Evolutionary conservation across 805 yeast species (phyloP), one percentile per base, ranked within the genome.

Genomic region (Kazachstania viticola): DNA sequence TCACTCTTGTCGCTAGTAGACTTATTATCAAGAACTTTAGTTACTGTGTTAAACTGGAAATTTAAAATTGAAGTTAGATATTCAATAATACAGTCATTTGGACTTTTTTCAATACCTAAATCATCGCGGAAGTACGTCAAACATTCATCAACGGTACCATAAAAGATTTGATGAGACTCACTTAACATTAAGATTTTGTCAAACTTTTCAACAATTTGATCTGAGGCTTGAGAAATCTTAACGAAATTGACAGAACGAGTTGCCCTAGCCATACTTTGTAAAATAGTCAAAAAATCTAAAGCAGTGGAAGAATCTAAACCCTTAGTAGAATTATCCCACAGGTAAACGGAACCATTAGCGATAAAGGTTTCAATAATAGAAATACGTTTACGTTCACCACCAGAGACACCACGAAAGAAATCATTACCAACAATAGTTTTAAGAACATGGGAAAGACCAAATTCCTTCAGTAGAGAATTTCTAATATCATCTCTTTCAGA

Each of bases 321-420:
- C 46, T 69, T 62, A 17, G 71, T 65, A n/a, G 71, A 62, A 34
- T 65, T 66, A 51, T 66, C 73, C 73, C 73, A 68, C 41, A 69
- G 58, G 45, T 68, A 71, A 15, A 67, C 48, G 17, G 65, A 58
- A 30, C 68, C 67, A 30, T 64, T 62, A 33, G 60, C 56, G 31
- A 64, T 53, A 4, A 66, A 60, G 5, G 64, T 75, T 47, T 73
- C 79, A 17, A 76, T 75, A 51, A 73, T 71, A 14, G 76, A 69
- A 16, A 73, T 75, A 59, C 79, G 63, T 52, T 72, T 73, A 48
- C 79, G 62, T 51, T 73, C 78, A 62, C 79, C 79, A 52, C 79
- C 79, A 21, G 78, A 71, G 31, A 73, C 72, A 56, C 79, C 79
- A 58, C 77, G 65, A 23, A 72, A 62, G 36, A 60, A 71, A 40